Evolutionary conservation across 2,329 filamentous ascomycete species (phyloP).

Genomic region (Fusarium annulatum): DNA sequence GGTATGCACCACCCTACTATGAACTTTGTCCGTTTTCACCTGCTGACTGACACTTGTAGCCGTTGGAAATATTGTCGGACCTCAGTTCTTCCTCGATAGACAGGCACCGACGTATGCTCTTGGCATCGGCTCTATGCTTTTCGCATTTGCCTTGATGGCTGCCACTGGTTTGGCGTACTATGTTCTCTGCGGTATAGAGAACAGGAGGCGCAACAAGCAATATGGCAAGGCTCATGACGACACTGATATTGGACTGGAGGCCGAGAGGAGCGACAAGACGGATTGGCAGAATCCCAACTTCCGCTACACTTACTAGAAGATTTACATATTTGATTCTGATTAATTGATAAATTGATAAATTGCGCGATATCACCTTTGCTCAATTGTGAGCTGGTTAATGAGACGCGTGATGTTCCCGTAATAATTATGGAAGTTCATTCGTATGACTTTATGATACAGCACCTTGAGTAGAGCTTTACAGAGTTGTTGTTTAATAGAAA

Average conservation of each 20-base stretch:
- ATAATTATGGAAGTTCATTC: not conserved
- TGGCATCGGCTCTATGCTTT: constrained; percentile 45
- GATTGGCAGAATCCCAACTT: constrained; percentile 36
- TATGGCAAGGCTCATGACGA: constrained; percentile 17
- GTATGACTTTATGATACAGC: not conserved
- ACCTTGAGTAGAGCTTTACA: not conserved
- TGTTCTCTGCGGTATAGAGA: constrained; percentile 37
- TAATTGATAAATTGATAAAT: accelerated
- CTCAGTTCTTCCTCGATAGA: constrained; percentile 43
- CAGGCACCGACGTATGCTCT: constrained; percentile 46
- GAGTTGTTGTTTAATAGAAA: not conserved
- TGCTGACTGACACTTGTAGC: constrained; percentile 10
- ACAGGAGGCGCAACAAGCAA: constrained; percentile 31
- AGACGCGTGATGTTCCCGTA: accelerated
- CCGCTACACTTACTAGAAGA: constrained; percentile 23
- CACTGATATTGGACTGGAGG: constrained; percentile 4
- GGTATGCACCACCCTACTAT: constrained; percentile 1
- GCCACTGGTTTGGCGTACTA: constrained; percentile 37
- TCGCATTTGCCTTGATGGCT: constrained; percentile 43
- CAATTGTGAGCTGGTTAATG: too few species aligned
- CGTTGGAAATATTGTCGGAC: constrained; percentile 47
- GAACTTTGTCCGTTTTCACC: too few species aligned
- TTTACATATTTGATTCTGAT: too few species aligned
- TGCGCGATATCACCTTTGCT: accelerated
- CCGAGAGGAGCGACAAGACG: constrained; percentile 21